phyloP scores from a whole-genome alignment of 495 filamentous ascomycete species.

The Daldinia concentrica region DNA sequence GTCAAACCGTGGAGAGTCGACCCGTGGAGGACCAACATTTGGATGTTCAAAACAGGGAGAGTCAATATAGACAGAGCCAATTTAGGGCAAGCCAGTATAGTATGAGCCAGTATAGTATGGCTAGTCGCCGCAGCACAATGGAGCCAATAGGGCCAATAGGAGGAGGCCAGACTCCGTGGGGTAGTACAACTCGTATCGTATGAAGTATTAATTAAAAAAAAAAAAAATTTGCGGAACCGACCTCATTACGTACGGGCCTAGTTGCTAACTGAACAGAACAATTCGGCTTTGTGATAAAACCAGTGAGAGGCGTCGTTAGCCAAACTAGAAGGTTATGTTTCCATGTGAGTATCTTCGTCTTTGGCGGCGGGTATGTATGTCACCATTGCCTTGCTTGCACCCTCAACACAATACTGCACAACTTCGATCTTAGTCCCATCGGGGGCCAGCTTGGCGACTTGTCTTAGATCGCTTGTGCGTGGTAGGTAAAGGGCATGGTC shows the following conservation, averaged over 20 bases:
- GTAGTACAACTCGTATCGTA: constrained; percentile 15
- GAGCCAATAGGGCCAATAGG: constrained; percentile 5
- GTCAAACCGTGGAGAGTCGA: neutral
- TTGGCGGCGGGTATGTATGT: constrained; percentile 58
- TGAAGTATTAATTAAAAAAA: constrained; percentile 15
- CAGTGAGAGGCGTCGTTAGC: neutral
- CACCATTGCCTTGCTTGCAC: constrained; percentile 82
- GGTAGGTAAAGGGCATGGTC: constrained; percentile 82
- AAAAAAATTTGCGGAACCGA: neutral
- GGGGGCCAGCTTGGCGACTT: constrained; percentile 72
- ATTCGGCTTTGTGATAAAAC: neutral
- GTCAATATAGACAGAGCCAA: neutral
- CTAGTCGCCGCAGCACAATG: neutral
- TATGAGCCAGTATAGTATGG: constrained; percentile 1
- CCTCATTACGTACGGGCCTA: neutral
- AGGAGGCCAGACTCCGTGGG: constrained; percentile 14
- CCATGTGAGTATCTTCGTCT: constrained; percentile 24
- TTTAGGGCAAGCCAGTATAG: constrained; percentile 5
- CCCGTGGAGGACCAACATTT: neutral
- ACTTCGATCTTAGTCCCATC: constrained; percentile 65
- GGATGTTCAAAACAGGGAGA: neutral
- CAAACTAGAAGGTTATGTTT: constrained; percentile 8
- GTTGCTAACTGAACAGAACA: neutral
- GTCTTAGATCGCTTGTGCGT: constrained; percentile 83
- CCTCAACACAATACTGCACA: constrained; percentile 90